Base-by-base conservation (phyloP, 306 rosid species). In the Gastrolobium bilobum region DNA sequence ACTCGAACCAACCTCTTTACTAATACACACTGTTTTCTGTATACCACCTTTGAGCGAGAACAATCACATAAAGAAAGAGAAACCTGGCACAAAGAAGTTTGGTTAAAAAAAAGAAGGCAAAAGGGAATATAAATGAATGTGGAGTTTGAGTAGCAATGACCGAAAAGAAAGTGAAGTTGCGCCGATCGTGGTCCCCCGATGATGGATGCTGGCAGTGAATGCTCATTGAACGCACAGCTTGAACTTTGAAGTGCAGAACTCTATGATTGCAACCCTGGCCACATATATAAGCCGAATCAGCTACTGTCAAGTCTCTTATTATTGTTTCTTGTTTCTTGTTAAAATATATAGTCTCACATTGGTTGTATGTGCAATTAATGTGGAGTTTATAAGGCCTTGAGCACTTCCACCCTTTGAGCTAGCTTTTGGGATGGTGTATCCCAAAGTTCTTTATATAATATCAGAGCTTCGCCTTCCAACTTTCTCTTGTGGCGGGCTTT, bases 151-250 rank as follows among this genome's bases (percentile, higher is more conserved):
- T 58, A n/a, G 44, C 31, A 57, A 15, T 58, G 9, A 59, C 40
- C 15, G 1, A 63, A 39, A 39, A 59, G 14, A 42, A 53, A 54
- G 53, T 57, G 54, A 39, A 30, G 71, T 31, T 34, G 61, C 15
- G 29, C 7, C 33, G 40, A 33, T 50, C 8, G 58, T 73, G 79
- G 79, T 61, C 79, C 79, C 79, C 79, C 3, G 46, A 62, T 4
- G 33, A n/a, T 62, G 47, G 47, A 35, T 35, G 68, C 11, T 11
- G 6, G 68, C 6, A 61, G 67, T 54, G 60, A n/a, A 51, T 51
- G 29, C 20, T n/a, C 6, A 54, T 1, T 56, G 64, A 58, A 29
- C 10, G 37, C 6, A 2, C 7, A 7, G 61, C 26, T 26, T 4
- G 0, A 54, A 29, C 61, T 20, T 54, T 54, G 61, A 34, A 29